A percentile compares a stretch with the other conserved stretches of the same genome.
Evolutionary conservation across 495 filamentous ascomycete species (phyloP).

Genomic region (Pseudoneurospora amorphoporcata): DNA sequence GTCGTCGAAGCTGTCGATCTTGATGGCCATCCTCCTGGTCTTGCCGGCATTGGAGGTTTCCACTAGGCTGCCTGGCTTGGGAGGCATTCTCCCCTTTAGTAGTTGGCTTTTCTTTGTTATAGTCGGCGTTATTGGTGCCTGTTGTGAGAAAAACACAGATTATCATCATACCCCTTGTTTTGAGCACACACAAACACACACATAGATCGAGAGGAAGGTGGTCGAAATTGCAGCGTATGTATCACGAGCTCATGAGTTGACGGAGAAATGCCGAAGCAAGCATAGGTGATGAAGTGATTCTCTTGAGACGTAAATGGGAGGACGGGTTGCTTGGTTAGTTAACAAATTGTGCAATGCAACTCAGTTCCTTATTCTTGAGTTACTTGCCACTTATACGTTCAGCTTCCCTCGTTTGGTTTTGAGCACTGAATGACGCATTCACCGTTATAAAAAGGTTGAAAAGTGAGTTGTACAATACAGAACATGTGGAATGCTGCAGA

Average conservation of each 20-base stretch:
- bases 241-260: neutral
- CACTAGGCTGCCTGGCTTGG: neutral
- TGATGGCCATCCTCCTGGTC: constrained; percentile 53
- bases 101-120: neutral
- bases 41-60: neutral
- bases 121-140: neutral
- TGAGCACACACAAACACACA: neutral
- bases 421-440: neutral
- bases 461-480: neutral
- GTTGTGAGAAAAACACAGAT: neutral
- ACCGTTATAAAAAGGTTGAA: neutral
- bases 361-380: neutral
- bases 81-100: neutral
- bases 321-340: neutral
- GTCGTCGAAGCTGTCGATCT: constrained; percentile 75
- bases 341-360: neutral
- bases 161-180: neutral
- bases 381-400: neutral
- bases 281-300: neutral
- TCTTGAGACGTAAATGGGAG: neutral
- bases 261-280: neutral
- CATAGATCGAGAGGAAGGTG: neutral
- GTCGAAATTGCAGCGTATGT: neutral
- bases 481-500: neutral
- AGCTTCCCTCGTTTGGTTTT: neutral